A percentile compares a stretch with the other conserved stretches of the same genome.
These are phyloP conservation scores for Colletotrichum somersetense DNA, from an alignment of 2,329 filamentous ascomycete species.

Conservation along the genomic window DNA sequence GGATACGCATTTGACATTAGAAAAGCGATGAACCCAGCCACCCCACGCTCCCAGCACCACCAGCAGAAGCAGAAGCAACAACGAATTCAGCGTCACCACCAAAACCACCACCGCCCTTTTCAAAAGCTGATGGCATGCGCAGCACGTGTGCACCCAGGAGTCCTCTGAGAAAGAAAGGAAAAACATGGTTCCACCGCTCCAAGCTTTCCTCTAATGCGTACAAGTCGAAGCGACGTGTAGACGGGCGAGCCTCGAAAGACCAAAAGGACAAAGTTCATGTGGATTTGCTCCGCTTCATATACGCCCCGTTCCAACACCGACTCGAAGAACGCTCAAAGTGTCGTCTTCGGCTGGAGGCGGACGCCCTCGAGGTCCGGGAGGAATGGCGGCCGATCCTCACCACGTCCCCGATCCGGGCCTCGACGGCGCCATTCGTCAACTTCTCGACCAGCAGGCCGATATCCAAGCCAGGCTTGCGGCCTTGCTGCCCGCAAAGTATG, in stretches of 20 bases:
- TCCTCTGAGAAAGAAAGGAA: neutral
- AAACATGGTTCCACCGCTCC: slow-evolving; percentile 21
- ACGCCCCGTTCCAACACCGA: neutral
- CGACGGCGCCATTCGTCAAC: slow-evolving; percentile 58
- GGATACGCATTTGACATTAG: slow-evolving; percentile 5
- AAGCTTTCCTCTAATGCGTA: slow-evolving; percentile 30
- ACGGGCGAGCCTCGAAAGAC: slow-evolving; percentile 2
- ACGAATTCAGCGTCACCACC: slow-evolving; percentile 13
- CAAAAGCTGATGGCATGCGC: slow-evolving; percentile 13
- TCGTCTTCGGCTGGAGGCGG: slow-evolving; percentile 39
- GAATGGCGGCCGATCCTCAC: slow-evolving; percentile 44
- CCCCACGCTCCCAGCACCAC: slow-evolving; percentile 9
- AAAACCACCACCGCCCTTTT: neutral
- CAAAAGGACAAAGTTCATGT: slow-evolving; percentile 9
- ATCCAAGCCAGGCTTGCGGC: slow-evolving; percentile 64
- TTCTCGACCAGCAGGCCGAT: slow-evolving; percentile 66
- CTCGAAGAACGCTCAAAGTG: slow-evolving; percentile 23
- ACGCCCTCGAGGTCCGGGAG: slow-evolving; percentile 39
- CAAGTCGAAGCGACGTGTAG: slow-evolving; percentile 12
- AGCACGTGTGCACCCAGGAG: slow-evolving; percentile 5
- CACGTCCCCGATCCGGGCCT: slow-evolving; percentile 52
- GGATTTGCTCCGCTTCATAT: slow-evolving; percentile 2
- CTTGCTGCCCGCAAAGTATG: slow-evolving; percentile 62
- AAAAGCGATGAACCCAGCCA: slow-evolving; percentile 37
- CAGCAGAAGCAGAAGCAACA: slow-evolving; percentile 30